A percentile compares a stretch with the other conserved stretches of the same genome.
These are phyloP conservation scores for Aspergillus sclerotialis DNA, from an alignment of 2,329 filamentous ascomycete genomes.

Conservation along the genomic window DNA sequence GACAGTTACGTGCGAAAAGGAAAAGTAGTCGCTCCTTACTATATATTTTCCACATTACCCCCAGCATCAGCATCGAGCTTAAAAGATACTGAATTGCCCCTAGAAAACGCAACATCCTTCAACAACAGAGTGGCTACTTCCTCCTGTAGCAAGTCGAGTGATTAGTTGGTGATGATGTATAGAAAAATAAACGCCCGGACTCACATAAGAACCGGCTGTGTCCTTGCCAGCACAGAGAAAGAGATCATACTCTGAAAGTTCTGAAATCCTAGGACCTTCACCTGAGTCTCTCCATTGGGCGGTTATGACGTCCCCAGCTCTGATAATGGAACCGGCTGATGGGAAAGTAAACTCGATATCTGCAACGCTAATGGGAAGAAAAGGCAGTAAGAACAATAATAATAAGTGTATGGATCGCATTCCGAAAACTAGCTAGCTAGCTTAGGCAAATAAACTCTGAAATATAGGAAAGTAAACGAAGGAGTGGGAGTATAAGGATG, in stretches of 20 bases:
- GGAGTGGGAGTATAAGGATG: too few relatives aligned
- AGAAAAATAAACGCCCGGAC: constrained; percentile 3
- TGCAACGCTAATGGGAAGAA: constrained; percentile 41
- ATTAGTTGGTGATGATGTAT: constrained; percentile 2
- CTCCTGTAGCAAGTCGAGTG: constrained; percentile 23
- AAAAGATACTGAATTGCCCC: constrained; percentile 39
- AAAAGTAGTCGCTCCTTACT: constrained; percentile 35
- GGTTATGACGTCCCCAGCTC: constrained; percentile 45
- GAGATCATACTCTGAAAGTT: constrained; percentile 50
- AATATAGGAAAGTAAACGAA: constrained; percentile 4
- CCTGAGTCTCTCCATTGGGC: constrained; percentile 54
- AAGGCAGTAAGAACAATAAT: constrained; percentile 23
- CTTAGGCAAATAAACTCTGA: too few relatives aligned
- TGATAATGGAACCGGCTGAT: constrained; percentile 43
- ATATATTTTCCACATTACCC: constrained; percentile 46
- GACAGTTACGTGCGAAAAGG: background rate
- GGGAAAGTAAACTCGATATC: constrained; percentile 51
- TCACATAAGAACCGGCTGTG: constrained; percentile 40
- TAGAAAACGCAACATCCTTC: constrained; percentile 26
- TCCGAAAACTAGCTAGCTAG: constrained; percentile 12
- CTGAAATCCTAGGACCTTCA: constrained; percentile 41
- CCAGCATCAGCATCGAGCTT: constrained; percentile 38
- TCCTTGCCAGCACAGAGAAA: constrained; percentile 57
- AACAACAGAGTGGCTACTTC: constrained; percentile 37
- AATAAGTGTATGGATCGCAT: constrained; percentile 24